Evolutionary conservation across 108 stramenopile genomes (phyloP).

Genomic region (Schizochytrium sp.): DNA sequence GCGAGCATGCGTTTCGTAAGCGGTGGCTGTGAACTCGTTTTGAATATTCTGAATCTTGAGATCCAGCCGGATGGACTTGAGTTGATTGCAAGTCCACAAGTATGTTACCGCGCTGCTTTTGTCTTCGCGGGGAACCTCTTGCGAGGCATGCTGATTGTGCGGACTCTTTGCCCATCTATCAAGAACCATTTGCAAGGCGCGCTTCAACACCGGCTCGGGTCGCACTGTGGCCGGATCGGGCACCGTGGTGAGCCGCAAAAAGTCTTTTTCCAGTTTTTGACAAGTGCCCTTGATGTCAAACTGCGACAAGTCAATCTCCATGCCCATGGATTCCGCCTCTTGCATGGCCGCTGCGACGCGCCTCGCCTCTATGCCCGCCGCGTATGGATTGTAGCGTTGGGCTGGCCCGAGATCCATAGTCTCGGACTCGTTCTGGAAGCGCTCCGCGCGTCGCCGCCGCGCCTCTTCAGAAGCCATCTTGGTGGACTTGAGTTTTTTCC

Average conservation of each 20-base stretch:
- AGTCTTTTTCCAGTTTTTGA: conserved; percentile 50
- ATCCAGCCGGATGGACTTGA: conserved; percentile 88
- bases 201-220: conserved; percentile 34
- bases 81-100: conserved; percentile 74
- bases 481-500: no score
- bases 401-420: not conserved
- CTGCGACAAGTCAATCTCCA: not conserved
- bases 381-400: not conserved
- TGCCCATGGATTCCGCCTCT: not conserved
- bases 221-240: conserved; percentile 48
- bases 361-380: not conserved
- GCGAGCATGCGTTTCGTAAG: conserved; percentile 88
- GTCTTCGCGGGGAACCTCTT: not conserved
- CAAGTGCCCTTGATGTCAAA: conserved; percentile 43
- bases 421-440: not conserved
- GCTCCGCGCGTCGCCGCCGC: not conserved
- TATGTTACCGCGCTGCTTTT: conserved; percentile 25
- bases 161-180: conserved; percentile 28
- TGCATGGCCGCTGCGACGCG: not conserved
- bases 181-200: conserved; percentile 27
- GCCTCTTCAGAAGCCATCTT: not conserved
- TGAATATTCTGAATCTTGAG: conserved; percentile 80
- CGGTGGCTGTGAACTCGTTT: conserved; percentile 73
- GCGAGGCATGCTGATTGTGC: conserved; percentile 24
- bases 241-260: conserved; percentile 46